A percentile compares a stretch with the other conserved stretches of the same genome.
Evolutionary conservation across 2,329 filamentous ascomycete genomes (phyloP).

Genomic region (Aspergillus pseudoterreus): DNA sequence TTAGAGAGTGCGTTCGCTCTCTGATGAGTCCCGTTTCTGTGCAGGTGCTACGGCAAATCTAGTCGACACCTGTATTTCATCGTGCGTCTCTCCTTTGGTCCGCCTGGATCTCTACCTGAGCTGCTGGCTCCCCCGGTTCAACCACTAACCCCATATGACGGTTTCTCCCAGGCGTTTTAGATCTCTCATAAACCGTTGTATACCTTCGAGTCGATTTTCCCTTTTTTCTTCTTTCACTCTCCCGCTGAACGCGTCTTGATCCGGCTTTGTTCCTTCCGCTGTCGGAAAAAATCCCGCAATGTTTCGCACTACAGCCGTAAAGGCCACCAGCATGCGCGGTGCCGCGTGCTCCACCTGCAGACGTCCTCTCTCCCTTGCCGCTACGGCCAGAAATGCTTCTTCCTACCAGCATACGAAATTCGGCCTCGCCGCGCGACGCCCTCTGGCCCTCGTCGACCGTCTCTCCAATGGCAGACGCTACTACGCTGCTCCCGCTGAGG

Average conservation of each 20-base stretch:
- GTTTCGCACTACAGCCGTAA: conserved; percentile 38
- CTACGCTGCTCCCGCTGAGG: conserved; percentile 59
- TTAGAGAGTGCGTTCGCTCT: conserved; percentile 34
- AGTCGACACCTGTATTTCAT: conserved; percentile 37
- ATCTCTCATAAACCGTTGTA: not conserved
- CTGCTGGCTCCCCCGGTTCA: not conserved
- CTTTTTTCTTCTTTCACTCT: not conserved
- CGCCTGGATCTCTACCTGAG: conserved; percentile 8
- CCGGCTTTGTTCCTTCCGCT: conserved; percentile 9
- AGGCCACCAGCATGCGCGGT: conserved; percentile 38
- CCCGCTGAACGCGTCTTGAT: not conserved
- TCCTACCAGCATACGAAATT: conserved; percentile 30
- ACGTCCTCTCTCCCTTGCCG: conserved; percentile 32
- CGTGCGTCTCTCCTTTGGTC: conserved; percentile 20
- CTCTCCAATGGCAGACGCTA: conserved; percentile 42
- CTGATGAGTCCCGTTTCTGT: conserved; percentile 36
- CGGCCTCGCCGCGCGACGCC: conserved; percentile 36
- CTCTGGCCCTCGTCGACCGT: conserved; percentile 40
- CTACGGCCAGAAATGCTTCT: conserved; percentile 27
- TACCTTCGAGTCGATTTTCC: not conserved
- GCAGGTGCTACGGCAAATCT: conserved; percentile 40
- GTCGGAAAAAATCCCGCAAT: conserved; percentile 32
- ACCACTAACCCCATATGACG: not conserved
- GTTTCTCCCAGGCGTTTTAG: not conserved
- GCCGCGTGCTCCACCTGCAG: conserved; percentile 29